These are phyloP conservation scores for Rhodotorula babjevae DNA, from an alignment of 768 basidiomycete species.

Conservation along the genomic window DNA sequence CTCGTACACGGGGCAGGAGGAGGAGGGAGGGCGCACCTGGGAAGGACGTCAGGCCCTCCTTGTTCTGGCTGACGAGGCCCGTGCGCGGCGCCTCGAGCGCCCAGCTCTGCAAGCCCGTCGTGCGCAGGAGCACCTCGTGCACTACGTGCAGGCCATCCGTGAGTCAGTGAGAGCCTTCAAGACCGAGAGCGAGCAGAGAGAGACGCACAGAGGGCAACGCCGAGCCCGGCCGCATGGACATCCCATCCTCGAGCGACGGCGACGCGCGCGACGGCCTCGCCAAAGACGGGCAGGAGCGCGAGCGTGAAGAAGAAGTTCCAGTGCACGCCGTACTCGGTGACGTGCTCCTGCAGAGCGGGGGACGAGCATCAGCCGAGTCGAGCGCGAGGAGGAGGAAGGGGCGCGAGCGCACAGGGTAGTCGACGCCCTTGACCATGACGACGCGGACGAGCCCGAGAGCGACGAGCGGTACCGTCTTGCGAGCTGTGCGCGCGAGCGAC, in stretches of 20 bases:
- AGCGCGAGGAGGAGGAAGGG: background rate
- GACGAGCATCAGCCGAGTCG: too few species aligned
- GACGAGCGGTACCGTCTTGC: slow-evolving; percentile 64
- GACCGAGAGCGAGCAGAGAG: background rate
- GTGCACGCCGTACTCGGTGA: slow-evolving; percentile 90
- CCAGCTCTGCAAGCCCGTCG: slow-evolving; percentile 58
- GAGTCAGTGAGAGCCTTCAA: background rate
- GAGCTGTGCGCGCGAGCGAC: slow-evolving; percentile 54
- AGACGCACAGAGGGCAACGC: slow-evolving; percentile 16
- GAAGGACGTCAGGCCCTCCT: slow-evolving; percentile 82
- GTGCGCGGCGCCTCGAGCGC: slow-evolving; percentile 63
- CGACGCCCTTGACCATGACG: slow-evolving; percentile 79
- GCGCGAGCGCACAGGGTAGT: slow-evolving; percentile 70
- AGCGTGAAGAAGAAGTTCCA: slow-evolving; percentile 99
- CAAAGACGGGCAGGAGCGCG: slow-evolving; percentile 60
- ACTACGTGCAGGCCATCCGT: slow-evolving; percentile 48
- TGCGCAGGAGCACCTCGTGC: slow-evolving; percentile 65
- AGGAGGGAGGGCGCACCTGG: slow-evolving; percentile 53
- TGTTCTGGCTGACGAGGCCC: slow-evolving; percentile 70
- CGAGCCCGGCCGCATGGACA: slow-evolving; percentile 14
- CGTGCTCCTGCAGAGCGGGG: slow-evolving; percentile 65
- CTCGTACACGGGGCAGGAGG: background rate
- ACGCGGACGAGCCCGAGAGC: slow-evolving; percentile 71
- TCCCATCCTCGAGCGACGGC: slow-evolving; percentile 3
- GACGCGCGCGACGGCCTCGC: slow-evolving; percentile 14